These are phyloP conservation scores for Fusarium sp. DNA, from an alignment of 2,329 filamentous ascomycete species.

Conservation along the genomic window DNA sequence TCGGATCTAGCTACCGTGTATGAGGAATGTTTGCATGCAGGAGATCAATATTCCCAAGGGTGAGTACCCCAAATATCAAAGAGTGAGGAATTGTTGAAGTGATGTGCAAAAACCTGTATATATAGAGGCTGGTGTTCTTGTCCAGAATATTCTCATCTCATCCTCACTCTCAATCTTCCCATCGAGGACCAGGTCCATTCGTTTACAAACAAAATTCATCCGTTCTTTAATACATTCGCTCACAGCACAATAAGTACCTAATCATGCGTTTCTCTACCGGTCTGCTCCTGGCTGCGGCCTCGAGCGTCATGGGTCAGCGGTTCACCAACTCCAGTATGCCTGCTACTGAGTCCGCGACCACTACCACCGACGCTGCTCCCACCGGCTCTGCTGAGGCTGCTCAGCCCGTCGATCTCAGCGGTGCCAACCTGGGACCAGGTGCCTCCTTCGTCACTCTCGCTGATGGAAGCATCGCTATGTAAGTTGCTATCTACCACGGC, in stretches of 20 bases:
- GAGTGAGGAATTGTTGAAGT: not conserved
- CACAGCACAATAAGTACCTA: not conserved
- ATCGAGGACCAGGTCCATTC: constrained; percentile 32
- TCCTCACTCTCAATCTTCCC: constrained; percentile 29
- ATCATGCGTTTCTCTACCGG: constrained; percentile 25
- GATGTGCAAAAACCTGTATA: constrained; percentile 10
- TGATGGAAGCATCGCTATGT: not conserved
- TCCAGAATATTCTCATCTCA: constrained; percentile 12
- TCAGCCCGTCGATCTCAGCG: not conserved
- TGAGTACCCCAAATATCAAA: not conserved
- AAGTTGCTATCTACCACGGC: not conserved
- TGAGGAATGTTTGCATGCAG: constrained; percentile 22
- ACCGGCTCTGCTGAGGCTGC: not conserved
- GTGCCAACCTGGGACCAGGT: not conserved
- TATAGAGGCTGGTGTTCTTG: constrained; percentile 9
- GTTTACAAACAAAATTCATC: constrained; percentile 20
- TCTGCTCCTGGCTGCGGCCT: constrained; percentile 23
- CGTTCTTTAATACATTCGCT: constrained; percentile 9
- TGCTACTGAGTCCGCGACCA: not conserved
- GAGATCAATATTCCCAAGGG: not conserved
- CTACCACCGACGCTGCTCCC: not conserved
- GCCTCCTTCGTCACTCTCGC: not conserved
- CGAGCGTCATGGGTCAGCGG: constrained; percentile 20
- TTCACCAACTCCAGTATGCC: constrained; percentile 28
- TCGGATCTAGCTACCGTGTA: not conserved